phyloP scores from a whole-genome alignment of 176 grass and related monocot genomes.

The Bolboschoenus planiculmis region DNA sequence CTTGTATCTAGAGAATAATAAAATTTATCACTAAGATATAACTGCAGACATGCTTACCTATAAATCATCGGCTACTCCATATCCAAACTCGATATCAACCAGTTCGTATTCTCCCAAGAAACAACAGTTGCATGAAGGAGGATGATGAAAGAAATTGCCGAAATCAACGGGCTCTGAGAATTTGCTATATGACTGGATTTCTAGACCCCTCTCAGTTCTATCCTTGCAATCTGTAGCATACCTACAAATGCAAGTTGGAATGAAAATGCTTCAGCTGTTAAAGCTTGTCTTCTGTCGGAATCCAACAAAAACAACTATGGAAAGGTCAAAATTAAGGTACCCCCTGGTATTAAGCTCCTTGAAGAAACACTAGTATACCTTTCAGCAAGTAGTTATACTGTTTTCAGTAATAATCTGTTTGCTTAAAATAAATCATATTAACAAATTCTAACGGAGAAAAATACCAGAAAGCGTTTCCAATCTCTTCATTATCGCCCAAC shows the following conservation, averaged over 20 bases:
- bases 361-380: too few relatives aligned
- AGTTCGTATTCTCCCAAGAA: neutral
- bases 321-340: neutral
- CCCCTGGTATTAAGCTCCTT: neutral
- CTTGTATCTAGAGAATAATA: neutral
- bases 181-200: neutral
- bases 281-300: slow-evolving; percentile 1
- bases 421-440: neutral
- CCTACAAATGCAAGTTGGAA: slow-evolving; percentile 17
- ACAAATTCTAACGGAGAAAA: neutral
- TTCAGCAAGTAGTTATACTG: neutral
- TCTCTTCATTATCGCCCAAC: neutral
- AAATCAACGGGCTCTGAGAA: neutral
- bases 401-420: neutral
- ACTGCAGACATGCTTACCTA: neutral
- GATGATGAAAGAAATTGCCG: neutral
- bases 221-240: slow-evolving; percentile 29
- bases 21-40: neutral
- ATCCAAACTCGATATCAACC: neutral
- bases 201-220: neutral
- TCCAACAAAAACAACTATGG: slow-evolving; percentile 15
- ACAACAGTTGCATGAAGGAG: neutral
- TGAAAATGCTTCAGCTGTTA: slow-evolving; percentile 21
- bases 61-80: neutral
- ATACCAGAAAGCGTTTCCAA: neutral